Percentiles rank a stretch among this genome's conserved stretches.
These are phyloP conservation scores for Cornus kousa DNA, from an alignment of 148 eudicot genomes.

Conservation along the genomic window DNA sequence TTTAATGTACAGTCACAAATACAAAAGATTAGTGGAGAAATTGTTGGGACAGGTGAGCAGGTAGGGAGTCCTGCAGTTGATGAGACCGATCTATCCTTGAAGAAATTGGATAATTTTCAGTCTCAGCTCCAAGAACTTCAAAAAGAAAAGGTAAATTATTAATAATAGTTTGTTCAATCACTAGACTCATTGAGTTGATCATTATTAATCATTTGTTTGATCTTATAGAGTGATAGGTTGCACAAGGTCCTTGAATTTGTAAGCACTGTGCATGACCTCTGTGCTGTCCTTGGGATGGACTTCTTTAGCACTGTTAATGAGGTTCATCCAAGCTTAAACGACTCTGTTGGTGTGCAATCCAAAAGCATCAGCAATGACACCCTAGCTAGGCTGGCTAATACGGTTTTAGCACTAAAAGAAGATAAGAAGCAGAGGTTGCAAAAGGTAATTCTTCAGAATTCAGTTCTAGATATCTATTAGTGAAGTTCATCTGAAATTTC, in stretches of 20 bases:
- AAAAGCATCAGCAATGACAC: conserved; percentile 98
- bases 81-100: conserved; percentile 78
- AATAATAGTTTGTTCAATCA: background rate
- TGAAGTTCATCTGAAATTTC: background rate
- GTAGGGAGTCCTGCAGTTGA: conserved; percentile 59
- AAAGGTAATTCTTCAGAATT: conserved; percentile 48
- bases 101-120: conserved; percentile 82
- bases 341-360: conserved; percentile 71
- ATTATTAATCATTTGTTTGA: conserved; percentile 13
- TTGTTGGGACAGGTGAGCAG: conserved; percentile 62
- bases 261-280: conserved; percentile 94
- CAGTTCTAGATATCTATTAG: background rate
- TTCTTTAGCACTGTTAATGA: conserved; percentile 86
- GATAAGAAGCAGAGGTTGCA: conserved; percentile 88
- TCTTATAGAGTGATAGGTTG: conserved; percentile 87
- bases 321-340: conserved; percentile 97
- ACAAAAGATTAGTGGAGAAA: conserved; percentile 82
- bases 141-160: conserved; percentile 67
- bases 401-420: conserved; percentile 78
- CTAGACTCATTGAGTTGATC: background rate
- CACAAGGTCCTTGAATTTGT: conserved; percentile 97
- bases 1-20: conserved; percentile 83
- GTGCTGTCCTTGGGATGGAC: conserved; percentile 97
- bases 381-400: conserved; percentile 75
- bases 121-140: conserved; percentile 94